A percentile compares a stretch with the other conserved stretches of the same genome.
These are phyloP conservation scores for Zelopaecilomyces penicillatus DNA, from an alignment of 2,329 filamentous ascomycete species.

Conservation along the genomic window DNA sequence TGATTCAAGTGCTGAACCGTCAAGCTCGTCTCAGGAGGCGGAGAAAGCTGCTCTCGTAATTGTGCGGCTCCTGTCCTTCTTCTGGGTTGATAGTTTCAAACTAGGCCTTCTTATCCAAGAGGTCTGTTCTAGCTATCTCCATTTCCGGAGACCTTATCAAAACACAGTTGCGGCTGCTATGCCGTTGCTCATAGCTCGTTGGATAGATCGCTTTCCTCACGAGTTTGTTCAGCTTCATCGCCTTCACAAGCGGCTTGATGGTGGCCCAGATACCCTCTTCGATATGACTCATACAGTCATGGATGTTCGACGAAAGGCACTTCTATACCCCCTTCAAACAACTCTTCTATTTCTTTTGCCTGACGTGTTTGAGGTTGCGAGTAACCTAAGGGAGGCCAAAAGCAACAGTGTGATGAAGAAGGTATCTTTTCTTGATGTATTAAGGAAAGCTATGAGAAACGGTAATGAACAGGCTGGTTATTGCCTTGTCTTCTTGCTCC, in stretches of 20 bases:
- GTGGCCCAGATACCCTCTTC: constrained; percentile 57
- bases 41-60: constrained; percentile 45
- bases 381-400: constrained; percentile 57
- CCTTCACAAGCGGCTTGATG: constrained; percentile 53
- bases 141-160: constrained; percentile 56
- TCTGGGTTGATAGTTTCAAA: constrained; percentile 57
- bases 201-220: constrained; percentile 56
- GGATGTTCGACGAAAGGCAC: constrained; percentile 46
- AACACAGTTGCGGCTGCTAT: constrained; percentile 53
- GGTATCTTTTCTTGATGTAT: constrained; percentile 53
- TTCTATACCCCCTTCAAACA: constrained; percentile 55
- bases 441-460: constrained; percentile 55
- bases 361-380: constrained; percentile 62
- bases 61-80: constrained; percentile 51
- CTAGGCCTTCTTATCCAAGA: constrained; percentile 56
- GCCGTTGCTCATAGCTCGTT: constrained; percentile 55
- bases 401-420: constrained; percentile 56
- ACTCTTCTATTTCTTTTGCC: constrained; percentile 55
- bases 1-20: constrained; percentile 27
- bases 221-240: constrained; percentile 59
- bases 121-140: constrained; percentile 57
- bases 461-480: constrained; percentile 60
- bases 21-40: constrained; percentile 36
- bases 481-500: constrained; percentile 54
- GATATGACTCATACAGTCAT: constrained; percentile 58